Percentiles rank a stretch among this genome's conserved stretches.
Conservation (phyloP, 805 yeast genomes). For the Candida quercuum region DNA sequence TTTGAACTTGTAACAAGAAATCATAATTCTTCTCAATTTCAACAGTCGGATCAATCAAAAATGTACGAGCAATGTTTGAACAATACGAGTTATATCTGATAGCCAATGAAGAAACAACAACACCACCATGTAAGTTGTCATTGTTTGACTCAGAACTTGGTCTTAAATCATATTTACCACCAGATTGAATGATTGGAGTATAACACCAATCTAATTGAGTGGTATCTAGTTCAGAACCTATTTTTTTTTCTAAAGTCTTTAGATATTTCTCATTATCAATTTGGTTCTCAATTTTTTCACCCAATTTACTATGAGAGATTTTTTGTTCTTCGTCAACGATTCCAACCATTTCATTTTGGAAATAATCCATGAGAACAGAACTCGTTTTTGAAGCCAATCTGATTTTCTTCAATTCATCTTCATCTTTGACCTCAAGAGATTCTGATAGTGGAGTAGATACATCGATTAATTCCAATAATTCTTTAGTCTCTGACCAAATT, state of each 20-base stretch:
- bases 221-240: conserved; percentile 68
- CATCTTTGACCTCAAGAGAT: conserved; percentile 72
- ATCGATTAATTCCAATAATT: conserved; percentile 43
- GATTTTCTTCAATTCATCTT: conserved; percentile 61
- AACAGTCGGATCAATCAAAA: conserved; percentile 81
- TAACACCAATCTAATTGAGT: conserved; percentile 88
- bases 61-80: conserved; percentile 83
- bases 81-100: conserved; percentile 85
- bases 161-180: conserved; percentile 75
- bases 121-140: conserved; percentile 64
- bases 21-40: conserved; percentile 78
- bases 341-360: conserved; percentile 83
- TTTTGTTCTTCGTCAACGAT: conserved; percentile 82
- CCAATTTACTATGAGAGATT: conserved; percentile 64
- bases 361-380: conserved; percentile 70
- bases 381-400: conserved; percentile 74
- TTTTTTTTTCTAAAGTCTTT: conserved; percentile 44
- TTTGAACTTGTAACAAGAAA: conserved; percentile 64
- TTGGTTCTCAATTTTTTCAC: conserved; percentile 73
- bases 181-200: conserved; percentile 86
- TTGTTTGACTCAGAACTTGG: conserved; percentile 77
- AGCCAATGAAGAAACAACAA: conserved; percentile 79
- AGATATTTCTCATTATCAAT: conserved; percentile 76
- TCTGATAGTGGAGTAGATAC: conserved; percentile 47
- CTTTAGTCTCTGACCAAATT: conserved; percentile 31